phyloP scores from a whole-genome alignment of 1,284 basidiomycete species.

The Trametes polyzona region DNA sequence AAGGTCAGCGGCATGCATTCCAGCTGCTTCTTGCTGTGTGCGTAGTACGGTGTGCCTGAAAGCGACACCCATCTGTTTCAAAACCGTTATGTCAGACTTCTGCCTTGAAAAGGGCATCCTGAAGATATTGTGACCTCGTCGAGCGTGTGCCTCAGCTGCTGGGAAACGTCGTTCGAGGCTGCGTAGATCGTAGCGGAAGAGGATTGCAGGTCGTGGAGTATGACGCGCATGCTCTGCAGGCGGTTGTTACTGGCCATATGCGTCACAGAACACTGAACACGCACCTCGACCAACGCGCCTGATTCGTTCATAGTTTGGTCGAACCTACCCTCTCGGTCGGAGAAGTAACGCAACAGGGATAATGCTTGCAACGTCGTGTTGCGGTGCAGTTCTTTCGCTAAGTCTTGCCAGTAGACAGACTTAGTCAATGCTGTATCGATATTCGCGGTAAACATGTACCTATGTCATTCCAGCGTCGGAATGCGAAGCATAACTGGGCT shows the following conservation, averaged over 20 bases:
- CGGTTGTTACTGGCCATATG: neutral
- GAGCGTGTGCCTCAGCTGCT: slow-evolving; percentile 16
- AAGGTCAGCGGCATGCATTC: neutral
- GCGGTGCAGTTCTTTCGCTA: slow-evolving; percentile 66
- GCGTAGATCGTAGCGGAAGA: slow-evolving; percentile 28
- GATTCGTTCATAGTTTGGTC: slow-evolving; percentile 34
- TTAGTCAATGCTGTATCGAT: neutral
- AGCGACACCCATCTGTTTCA: slow-evolving; percentile 1
- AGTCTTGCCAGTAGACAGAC: slow-evolving; percentile 50
- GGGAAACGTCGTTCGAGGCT: slow-evolving; percentile 26
- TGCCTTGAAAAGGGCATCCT: too few species aligned
- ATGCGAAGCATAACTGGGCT: slow-evolving; percentile 78
- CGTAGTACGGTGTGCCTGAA: neutral
- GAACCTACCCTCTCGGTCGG: slow-evolving; percentile 46
- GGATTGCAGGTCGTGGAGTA: slow-evolving; percentile 31
- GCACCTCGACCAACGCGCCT: slow-evolving; percentile 36
- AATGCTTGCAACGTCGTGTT: slow-evolving; percentile 66
- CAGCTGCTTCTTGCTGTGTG: neutral
- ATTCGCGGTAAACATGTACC: slow-evolving; percentile 42
- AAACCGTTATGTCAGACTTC: too few species aligned
- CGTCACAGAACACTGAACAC: neutral
- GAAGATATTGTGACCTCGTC: too few species aligned
- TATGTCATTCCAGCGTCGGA: slow-evolving; percentile 71
- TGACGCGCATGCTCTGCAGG: slow-evolving; percentile 35
- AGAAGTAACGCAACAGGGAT: slow-evolving; percentile 51